A percentile compares a stretch with the other conserved stretches of the same genome.
phyloP scores from a whole-genome alignment of 495 filamentous ascomycete genomes.

The Aspergillus heteromorphus region DNA sequence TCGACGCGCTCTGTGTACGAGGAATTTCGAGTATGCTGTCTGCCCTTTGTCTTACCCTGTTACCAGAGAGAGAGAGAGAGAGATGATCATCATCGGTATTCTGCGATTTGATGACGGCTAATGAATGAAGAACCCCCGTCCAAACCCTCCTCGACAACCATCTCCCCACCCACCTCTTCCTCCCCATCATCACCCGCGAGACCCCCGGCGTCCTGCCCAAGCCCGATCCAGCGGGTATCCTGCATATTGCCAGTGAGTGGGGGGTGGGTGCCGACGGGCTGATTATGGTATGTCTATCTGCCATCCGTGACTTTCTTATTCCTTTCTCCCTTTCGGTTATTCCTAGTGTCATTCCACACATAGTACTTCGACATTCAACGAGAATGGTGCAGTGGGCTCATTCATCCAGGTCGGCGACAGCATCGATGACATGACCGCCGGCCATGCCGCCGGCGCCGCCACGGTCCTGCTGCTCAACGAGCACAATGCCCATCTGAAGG shows the following conservation, averaged over 20 bases:
- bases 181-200: conserved; percentile 84
- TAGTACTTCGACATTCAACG: too few species aligned
- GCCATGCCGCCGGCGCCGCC: conserved; percentile 75
- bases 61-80: too few species aligned
- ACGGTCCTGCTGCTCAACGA: conserved; percentile 85
- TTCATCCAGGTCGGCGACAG: conserved; percentile 69
- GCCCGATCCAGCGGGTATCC: conserved; percentile 79
- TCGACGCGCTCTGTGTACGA: conserved; percentile 80
- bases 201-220: conserved; percentile 64
- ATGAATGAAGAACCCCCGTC: conserved; percentile 50
- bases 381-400: too few species aligned
- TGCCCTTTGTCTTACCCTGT: neutral
- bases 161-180: conserved; percentile 59
- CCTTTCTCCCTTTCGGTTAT: neutral
- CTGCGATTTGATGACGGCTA: neutral
- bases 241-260: conserved; percentile 78
- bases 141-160: conserved; percentile 69
- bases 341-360: too few species aligned
- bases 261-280: conserved; percentile 48
- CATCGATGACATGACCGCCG: conserved; percentile 91
- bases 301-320: too few species aligned
- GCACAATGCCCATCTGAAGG: conserved; percentile 64
- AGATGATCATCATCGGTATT: too few species aligned
- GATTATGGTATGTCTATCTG: conserved; percentile 54
- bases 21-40: conserved; percentile 74